phyloP scores from a whole-genome alignment of 1,284 basidiomycete genomes.

The Albatrellus sp. region DNA sequence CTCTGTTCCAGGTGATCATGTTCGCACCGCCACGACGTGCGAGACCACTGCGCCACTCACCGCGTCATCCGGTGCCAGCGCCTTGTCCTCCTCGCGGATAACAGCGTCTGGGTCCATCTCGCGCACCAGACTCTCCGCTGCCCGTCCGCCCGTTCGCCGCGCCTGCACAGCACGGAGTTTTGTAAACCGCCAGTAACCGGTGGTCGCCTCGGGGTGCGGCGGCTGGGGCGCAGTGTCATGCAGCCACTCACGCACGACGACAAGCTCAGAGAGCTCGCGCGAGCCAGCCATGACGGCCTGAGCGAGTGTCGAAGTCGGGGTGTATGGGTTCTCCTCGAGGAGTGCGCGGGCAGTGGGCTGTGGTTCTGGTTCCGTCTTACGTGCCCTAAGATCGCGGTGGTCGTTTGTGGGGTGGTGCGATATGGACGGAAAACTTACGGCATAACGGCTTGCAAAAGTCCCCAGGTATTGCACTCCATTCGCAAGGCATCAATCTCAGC shows the following conservation, averaged over 20 bases:
- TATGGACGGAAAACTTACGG: conserved; percentile 28
- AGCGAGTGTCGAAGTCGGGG: conserved; percentile 60
- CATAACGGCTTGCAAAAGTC: conserved; percentile 62
- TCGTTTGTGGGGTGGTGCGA: background rate
- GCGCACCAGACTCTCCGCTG: conserved; percentile 41
- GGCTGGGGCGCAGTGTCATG: conserved; percentile 54
- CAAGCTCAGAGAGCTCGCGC: conserved; percentile 43
- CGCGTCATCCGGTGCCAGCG: conserved; percentile 60
- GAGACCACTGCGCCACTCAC: conserved; percentile 21
- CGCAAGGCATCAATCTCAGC: conserved; percentile 50
- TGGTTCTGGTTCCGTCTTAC: conserved; percentile 40
- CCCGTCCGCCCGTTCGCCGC: conserved; percentile 33
- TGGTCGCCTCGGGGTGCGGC: conserved; percentile 52
- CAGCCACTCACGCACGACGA: conserved; percentile 71
- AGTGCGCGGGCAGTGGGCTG: conserved; percentile 36
- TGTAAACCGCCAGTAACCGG: conserved; percentile 75
- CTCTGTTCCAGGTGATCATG: conserved; percentile 27
- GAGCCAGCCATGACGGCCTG: conserved; percentile 58
- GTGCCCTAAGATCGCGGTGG: conserved; percentile 28
- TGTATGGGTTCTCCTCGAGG: conserved; percentile 62
- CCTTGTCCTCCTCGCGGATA: conserved; percentile 28
- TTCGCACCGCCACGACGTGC: background rate
- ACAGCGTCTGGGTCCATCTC: conserved; percentile 68
- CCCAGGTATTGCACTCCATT: conserved; percentile 77
- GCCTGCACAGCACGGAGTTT: conserved; percentile 60